Base-by-base conservation (phyloP, 768 basidiomycete genomes). In the Leccinellum albellum region DNA sequence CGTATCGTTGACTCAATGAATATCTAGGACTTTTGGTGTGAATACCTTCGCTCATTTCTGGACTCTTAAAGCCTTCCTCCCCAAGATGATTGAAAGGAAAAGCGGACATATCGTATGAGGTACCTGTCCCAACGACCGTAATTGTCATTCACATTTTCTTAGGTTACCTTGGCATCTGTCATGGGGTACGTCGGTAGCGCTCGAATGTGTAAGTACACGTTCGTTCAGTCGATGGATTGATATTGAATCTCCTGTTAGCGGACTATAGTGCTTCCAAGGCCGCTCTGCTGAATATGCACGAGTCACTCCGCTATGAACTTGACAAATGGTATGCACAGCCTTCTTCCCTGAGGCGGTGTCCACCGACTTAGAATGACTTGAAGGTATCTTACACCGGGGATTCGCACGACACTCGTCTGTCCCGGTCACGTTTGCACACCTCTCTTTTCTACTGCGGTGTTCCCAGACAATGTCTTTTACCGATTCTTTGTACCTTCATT, bases 191-290 rank as follows among this genome's bases (percentile, higher is more conserved):
- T 84, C 24, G 90, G 90, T 17, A 77, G 79, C 58, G 89, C 85
- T 37, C 88, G 85, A 71, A 85, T 88, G 85, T 81, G 89, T 93
- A 70, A 69, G 85, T 76, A 40, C n/a, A n/a, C 23, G 32, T 53
- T 10, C 20, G 29, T 46, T 48, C 12, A 57, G 31, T 59, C 21
- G 10, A 24, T 49, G 44, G 23, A 50, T 51, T 28, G 26, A 24
- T 33, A 29, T 46, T 64, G 37, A 71, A n/a, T 17, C 31, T 57
- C 2, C 17, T 35, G 32, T 21, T 55, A 92, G 91, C 86, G 65
- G 93, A 96, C 74, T 98, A 99, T 70, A 81, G 80, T 70, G 92
- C 94, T 9, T 93, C 92, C 24, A 99, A 99, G 75, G 91, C 94
- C 12, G 94, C 95, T n/a, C 68, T 89, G 21, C 76, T 90, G 15